Evolutionary conservation across 768 basidiomycete genomes (phyloP).

Genomic region (Tylopilus subfusipes): DNA sequence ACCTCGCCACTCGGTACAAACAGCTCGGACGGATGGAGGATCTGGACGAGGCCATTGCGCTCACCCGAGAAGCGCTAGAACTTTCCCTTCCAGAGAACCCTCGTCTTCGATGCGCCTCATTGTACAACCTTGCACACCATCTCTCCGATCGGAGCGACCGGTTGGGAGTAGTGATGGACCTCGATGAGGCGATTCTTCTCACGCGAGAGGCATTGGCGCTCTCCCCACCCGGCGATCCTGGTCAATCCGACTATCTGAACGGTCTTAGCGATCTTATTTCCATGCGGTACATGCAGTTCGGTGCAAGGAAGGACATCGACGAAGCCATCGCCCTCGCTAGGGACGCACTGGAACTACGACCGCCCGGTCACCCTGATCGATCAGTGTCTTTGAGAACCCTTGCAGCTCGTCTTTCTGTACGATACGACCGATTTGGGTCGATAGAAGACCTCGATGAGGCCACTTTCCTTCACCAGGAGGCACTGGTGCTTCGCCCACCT

Average conservation of each 20-base stretch:
- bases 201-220: neutral
- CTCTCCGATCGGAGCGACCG: neutral
- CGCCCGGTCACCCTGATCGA: neutral
- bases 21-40: neutral
- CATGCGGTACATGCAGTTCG: neutral
- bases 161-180: neutral
- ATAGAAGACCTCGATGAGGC: neutral
- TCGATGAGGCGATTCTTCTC: neutral
- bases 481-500: neutral
- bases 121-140: neutral
- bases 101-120: neutral
- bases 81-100: neutral
- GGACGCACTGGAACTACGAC: neutral
- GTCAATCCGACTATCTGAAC: neutral
- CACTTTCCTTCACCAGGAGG: neutral
- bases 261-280: neutral
- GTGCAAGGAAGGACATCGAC: neutral
- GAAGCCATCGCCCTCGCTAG: neutral
- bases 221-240: neutral
- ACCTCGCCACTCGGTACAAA: neutral
- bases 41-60: neutral
- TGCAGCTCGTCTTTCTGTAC: neutral
- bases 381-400: neutral
- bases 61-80: neutral
- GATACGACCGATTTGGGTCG: neutral